These are phyloP conservation scores for Cephalotrichum gorgonifer DNA, from an alignment of 2,329 filamentous ascomycete genomes.

Conservation along the genomic window DNA sequence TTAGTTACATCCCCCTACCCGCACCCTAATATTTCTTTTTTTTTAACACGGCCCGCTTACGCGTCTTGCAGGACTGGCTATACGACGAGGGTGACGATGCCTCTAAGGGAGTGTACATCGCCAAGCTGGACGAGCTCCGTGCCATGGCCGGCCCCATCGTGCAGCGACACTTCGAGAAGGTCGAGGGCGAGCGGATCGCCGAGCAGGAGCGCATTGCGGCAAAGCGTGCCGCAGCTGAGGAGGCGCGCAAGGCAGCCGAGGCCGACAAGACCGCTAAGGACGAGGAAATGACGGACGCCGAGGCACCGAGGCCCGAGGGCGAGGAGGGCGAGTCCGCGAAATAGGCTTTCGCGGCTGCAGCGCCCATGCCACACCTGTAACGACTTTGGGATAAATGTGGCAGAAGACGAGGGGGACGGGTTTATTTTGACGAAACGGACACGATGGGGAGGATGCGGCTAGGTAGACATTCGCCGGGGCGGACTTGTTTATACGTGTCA, in stretches of 20 bases:
- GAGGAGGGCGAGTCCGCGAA: constrained; percentile 31
- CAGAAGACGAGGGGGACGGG: constrained; percentile 8
- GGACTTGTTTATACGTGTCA: too few species aligned
- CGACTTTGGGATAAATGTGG: too few species aligned
- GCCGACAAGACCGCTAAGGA: constrained; percentile 42
- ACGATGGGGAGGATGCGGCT: too few species aligned
- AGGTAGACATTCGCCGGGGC: too few species aligned
- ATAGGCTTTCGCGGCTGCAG: constrained; percentile 12
- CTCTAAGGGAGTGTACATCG: constrained; percentile 83
- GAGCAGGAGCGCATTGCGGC: constrained; percentile 68
- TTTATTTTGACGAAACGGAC: not conserved
- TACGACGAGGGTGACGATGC: constrained; percentile 96
- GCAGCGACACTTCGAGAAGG: constrained; percentile 91
- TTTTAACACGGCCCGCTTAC: not conserved
- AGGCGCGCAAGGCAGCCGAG: constrained; percentile 42
- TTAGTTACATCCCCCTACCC: constrained; percentile 34
- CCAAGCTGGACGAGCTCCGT: constrained; percentile 94
- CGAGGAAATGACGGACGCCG: constrained; percentile 55
- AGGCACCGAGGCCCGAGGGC: constrained; percentile 38
- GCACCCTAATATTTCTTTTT: not conserved
- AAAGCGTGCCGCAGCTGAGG: constrained; percentile 54
- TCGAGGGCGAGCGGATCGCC: constrained; percentile 75
- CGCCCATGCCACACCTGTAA: too few species aligned
- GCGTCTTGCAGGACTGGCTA: constrained; percentile 72
- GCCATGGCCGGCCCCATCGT: constrained; percentile 82